A percentile compares a stretch with the other conserved stretches of the same genome.
phyloP scores from a whole-genome alignment of 345 rosid genomes.

The Pugionium dolabratum region DNA sequence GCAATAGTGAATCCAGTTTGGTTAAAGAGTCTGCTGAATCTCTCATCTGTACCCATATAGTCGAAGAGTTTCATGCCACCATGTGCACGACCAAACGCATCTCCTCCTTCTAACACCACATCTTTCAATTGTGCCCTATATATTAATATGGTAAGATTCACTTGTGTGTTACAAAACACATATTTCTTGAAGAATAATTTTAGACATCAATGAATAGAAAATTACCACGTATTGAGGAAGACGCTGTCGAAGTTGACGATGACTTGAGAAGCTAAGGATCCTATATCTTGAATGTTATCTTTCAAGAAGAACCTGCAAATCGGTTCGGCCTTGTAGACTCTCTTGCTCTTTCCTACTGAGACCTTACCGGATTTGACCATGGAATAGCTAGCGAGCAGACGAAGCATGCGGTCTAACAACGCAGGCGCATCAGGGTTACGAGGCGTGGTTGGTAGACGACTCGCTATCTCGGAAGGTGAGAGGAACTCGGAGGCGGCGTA shows the following conservation, averaged over 20 bases:
- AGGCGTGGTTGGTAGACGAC: slow-evolving; percentile 37
- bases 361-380: slow-evolving; percentile 32
- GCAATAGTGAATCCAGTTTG: slow-evolving; percentile 45
- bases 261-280: slow-evolving; percentile 45
- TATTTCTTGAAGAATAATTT: background rate
- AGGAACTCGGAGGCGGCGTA: slow-evolving; percentile 31
- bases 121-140: slow-evolving; percentile 50
- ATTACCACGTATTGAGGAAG: slow-evolving; percentile 47
- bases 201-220: background rate
- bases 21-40: slow-evolving; percentile 56
- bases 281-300: slow-evolving; percentile 39
- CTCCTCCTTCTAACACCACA: slow-evolving; percentile 54
- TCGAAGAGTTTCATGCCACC: slow-evolving; percentile 53
- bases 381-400: slow-evolving; percentile 48
- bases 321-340: slow-evolving; percentile 44
- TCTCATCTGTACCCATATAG: slow-evolving; percentile 44
- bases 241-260: slow-evolving; percentile 45
- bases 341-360: slow-evolving; percentile 30
- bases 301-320: slow-evolving; percentile 46
- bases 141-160: background rate
- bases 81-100: slow-evolving; percentile 57
- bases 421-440: slow-evolving; percentile 46
- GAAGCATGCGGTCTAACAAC: slow-evolving; percentile 50
- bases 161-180: background rate
- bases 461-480: slow-evolving; percentile 47